phyloP scores from a whole-genome alignment of 2,329 filamentous ascomycete species.

The Arthrobotrys conoides region DNA sequence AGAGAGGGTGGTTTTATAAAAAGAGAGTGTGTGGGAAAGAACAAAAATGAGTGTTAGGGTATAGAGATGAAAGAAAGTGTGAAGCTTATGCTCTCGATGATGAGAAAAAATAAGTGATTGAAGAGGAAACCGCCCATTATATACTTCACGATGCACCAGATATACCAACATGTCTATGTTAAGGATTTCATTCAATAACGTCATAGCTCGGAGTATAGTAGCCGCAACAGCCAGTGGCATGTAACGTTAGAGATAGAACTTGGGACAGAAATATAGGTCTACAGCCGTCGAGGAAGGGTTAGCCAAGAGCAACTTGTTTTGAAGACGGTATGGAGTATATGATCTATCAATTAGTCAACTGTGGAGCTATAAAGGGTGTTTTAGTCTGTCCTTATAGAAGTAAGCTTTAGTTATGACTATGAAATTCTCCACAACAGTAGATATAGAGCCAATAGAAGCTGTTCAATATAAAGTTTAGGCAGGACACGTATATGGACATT shows the following conservation, averaged over 20 bases:
- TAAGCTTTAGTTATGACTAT: too few species aligned
- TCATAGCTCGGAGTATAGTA: neutral
- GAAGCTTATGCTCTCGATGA: neutral
- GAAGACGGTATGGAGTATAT: neutral
- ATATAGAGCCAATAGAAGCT: too few species aligned
- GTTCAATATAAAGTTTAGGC: too few species aligned
- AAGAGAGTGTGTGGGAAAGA: neutral
- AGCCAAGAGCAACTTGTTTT: neutral
- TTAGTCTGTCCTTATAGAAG: neutral
- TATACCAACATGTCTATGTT: neutral
- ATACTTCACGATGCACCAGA: neutral
- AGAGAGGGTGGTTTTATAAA: neutral
- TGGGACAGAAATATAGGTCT: slow-evolving; percentile 5
- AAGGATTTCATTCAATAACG: too few species aligned
- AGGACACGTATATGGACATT: too few species aligned
- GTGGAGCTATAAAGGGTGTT: neutral
- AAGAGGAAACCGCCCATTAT: neutral
- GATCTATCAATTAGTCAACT: neutral
- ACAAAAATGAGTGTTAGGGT: neutral
- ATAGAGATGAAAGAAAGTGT: neutral
- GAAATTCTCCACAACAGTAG: too few species aligned
- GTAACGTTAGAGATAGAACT: neutral
- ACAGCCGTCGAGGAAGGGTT: slow-evolving; percentile 5
- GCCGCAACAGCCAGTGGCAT: neutral
- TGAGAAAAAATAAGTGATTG: neutral